Conservation (phyloP, 2,329 filamentous ascomycete species). For the Metarhizium sp. region DNA sequence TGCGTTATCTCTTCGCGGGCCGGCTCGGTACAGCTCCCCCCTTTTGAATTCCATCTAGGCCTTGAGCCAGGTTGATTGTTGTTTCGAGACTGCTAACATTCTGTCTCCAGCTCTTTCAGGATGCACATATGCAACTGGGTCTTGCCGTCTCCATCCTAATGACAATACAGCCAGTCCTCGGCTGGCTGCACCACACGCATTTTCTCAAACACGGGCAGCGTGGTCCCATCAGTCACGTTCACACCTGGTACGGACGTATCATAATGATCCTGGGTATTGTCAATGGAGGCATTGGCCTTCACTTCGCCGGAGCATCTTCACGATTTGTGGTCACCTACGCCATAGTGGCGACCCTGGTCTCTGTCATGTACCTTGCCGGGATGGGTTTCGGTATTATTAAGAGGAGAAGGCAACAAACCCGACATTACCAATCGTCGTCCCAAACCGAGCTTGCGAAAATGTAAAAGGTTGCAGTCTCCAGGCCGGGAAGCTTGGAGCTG, state of each 20-base stretch:
- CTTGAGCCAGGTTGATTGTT: not conserved
- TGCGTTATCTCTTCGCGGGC: slow-evolving; percentile 35
- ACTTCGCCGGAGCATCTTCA: slow-evolving; percentile 33
- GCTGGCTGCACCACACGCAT: slow-evolving; percentile 46
- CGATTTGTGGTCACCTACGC: slow-evolving; percentile 43
- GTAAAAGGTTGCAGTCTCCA: not conserved
- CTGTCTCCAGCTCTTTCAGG: slow-evolving; percentile 36
- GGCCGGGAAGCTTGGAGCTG: not conserved
- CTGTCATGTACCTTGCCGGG: not conserved
- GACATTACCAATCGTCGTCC: not conserved
- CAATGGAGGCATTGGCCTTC: slow-evolving; percentile 53
- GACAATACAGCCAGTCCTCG: slow-evolving; percentile 48
- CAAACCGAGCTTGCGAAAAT: not conserved
- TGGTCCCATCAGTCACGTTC: slow-evolving; percentile 41
- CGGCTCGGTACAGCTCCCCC: slow-evolving; percentile 28
- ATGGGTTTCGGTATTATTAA: not conserved
- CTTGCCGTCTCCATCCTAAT: slow-evolving; percentile 44
- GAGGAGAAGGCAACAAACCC: not conserved
- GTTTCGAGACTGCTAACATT: not conserved
- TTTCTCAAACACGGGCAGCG: slow-evolving; percentile 39
- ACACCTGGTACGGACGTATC: slow-evolving; percentile 53
- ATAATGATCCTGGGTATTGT: slow-evolving; percentile 50
- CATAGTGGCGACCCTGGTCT: slow-evolving; percentile 34
- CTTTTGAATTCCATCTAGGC: not conserved
- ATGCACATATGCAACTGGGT: slow-evolving; percentile 47